These are phyloP conservation scores for Geotrichum carabidarum DNA, from an alignment of 1,139 yeast species.

Conservation along the genomic window DNA sequence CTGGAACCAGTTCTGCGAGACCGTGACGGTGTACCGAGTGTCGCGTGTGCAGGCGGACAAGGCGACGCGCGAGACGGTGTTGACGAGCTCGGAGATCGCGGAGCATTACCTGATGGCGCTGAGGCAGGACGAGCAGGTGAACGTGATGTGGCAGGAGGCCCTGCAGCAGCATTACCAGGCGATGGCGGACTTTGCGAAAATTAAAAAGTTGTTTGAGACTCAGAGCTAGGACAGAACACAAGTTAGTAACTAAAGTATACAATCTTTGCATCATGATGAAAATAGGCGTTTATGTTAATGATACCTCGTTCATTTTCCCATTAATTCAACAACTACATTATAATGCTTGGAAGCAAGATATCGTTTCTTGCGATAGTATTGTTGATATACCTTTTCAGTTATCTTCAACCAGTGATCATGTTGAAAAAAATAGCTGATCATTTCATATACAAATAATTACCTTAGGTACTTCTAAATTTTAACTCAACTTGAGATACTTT, in stretches of 20 bases:
- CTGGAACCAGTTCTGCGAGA: constrained; percentile 29
- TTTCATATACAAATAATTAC: neutral
- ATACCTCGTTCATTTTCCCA: too few relatives aligned
- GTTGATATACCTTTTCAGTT: too few relatives aligned
- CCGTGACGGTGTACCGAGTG: constrained; percentile 29
- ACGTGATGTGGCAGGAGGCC: constrained; percentile 30
- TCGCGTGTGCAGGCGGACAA: constrained; percentile 32
- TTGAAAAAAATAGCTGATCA: too few relatives aligned
- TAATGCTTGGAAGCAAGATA: too few relatives aligned
- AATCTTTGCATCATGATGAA: too few relatives aligned
- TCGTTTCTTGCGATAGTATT: too few relatives aligned
- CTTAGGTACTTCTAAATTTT: neutral
- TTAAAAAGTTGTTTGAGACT: constrained; percentile 14
- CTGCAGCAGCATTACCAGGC: constrained; percentile 25
- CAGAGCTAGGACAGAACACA: neutral
- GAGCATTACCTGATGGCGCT: constrained; percentile 31
- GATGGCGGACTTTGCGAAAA: constrained; percentile 24
- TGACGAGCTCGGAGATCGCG: constrained; percentile 24
- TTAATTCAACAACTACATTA: too few relatives aligned
- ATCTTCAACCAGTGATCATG: too few relatives aligned
- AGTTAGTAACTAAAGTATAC: too few relatives aligned
- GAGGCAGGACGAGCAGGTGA: constrained; percentile 31
- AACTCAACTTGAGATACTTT: neutral
- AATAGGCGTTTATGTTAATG: too few relatives aligned
- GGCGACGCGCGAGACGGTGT: constrained; percentile 22